Evolutionary conservation across 2,329 filamentous ascomycete species (phyloP).

Genomic region (Ramichloridium luteum): DNA sequence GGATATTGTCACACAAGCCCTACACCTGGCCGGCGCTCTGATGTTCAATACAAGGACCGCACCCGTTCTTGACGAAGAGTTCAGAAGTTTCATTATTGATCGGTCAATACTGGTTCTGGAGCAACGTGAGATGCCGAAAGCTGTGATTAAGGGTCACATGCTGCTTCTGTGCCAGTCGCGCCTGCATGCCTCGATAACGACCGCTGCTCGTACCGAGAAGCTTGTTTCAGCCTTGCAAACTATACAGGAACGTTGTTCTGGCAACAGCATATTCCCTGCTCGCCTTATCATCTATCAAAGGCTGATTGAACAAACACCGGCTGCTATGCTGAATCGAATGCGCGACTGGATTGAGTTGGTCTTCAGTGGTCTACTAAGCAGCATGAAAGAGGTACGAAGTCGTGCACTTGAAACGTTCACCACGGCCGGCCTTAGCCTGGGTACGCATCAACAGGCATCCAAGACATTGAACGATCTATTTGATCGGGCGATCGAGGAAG

Average conservation of each 20-base stretch:
- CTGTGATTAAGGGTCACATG: conserved; percentile 66
- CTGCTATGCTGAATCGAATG: conserved; percentile 56
- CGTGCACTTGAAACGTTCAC: conserved; percentile 64
- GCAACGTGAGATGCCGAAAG: conserved; percentile 58
- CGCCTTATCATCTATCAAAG: conserved; percentile 69
- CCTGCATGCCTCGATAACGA: conserved; percentile 65
- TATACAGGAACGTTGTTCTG: conserved; percentile 60
- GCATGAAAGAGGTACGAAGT: conserved; percentile 59
- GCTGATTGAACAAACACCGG: conserved; percentile 58
- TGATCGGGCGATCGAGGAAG: conserved; percentile 38
- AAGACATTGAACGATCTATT: conserved; percentile 54
- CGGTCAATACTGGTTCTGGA: conserved; percentile 64
- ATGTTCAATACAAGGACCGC: conserved; percentile 62
- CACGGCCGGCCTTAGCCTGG: conserved; percentile 56
- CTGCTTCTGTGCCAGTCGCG: conserved; percentile 69
- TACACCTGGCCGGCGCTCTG: conserved; percentile 66
- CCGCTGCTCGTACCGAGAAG: conserved; percentile 53
- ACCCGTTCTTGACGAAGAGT: conserved; percentile 61
- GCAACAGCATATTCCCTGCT: conserved; percentile 68
- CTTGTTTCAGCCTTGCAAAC: conserved; percentile 59
- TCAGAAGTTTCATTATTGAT: conserved; percentile 68
- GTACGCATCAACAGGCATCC: conserved; percentile 55
- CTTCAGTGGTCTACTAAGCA: conserved; percentile 70
- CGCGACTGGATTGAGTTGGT: conserved; percentile 72
- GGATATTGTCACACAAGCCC: conserved; percentile 61